Percentiles rank a stretch among this genome's conserved stretches.
phyloP scores from a whole-genome alignment of 805 yeast species.

The Pichia membranifaciens region DNA sequence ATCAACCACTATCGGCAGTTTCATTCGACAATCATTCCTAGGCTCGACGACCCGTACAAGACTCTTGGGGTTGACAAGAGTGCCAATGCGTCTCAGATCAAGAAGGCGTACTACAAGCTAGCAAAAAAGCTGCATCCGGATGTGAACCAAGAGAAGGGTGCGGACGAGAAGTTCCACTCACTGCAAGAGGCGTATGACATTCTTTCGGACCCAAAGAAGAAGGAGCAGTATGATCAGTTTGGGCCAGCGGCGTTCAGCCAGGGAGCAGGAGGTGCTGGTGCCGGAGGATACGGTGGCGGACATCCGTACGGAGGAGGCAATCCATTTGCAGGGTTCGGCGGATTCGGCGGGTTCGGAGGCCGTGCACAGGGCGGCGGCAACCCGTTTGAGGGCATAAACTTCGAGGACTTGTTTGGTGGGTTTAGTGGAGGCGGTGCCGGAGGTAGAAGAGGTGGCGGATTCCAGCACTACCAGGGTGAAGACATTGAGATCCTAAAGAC shows the following conservation, averaged over 20 bases:
- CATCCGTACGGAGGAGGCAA: conserved; percentile 34
- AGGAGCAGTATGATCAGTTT: conserved; percentile 84
- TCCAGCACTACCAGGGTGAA: conserved; percentile 82
- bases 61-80: conserved; percentile 67
- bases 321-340: conserved; percentile 39
- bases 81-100: conserved; percentile 80
- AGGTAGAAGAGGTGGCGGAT: conserved; percentile 36
- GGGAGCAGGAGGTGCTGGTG: conserved; percentile 40
- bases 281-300: conserved; percentile 33
- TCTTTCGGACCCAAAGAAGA: conserved; percentile 75
- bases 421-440: conserved; percentile 29
- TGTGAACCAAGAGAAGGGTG: conserved; percentile 83
- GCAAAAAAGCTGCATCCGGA: conserved; percentile 97
- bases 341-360: conserved; percentile 38
- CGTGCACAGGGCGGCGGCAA: conserved; percentile 20
- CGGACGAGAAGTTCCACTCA: conserved; percentile 86
- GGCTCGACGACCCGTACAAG: conserved; percentile 70
- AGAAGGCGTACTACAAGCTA: conserved; percentile 87
- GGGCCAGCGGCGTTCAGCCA: conserved; percentile 82
- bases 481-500: conserved; percentile 75
- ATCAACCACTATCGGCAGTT: conserved; percentile 26
- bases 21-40: conserved; percentile 35
- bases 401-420: conserved; percentile 57
- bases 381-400: conserved; percentile 31
- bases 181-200: conserved; percentile 94